Evolutionary conservation across 2,329 filamentous ascomycete species (phyloP).

Genomic region (Aspergillus carbonarius): DNA sequence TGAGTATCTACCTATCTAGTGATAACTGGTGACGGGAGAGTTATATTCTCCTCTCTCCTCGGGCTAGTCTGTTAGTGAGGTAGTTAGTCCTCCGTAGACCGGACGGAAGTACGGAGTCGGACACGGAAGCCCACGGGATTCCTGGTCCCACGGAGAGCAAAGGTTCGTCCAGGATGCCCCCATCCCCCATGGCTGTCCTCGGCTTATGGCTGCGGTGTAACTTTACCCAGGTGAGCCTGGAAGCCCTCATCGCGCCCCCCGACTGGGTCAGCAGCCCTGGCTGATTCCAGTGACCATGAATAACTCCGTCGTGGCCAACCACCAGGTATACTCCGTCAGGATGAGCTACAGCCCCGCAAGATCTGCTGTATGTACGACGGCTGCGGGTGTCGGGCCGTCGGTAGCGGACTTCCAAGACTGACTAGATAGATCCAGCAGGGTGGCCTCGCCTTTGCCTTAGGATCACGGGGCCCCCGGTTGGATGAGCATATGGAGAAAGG

Average conservation of each 20-base stretch:
- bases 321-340: background rate
- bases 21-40: too few relatives aligned
- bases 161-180: background rate
- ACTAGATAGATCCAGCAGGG: background rate
- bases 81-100: too few relatives aligned
- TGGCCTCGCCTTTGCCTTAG: background rate
- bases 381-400: conserved; percentile 27
- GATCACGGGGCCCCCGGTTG: background rate
- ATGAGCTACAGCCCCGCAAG: conserved; percentile 19
- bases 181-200: background rate
- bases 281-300: background rate
- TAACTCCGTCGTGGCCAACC: background rate
- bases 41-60: too few relatives aligned
- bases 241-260: background rate
- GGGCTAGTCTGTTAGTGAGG: background rate
- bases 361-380: conserved; percentile 27
- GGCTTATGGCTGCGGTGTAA: background rate
- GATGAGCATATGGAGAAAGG: background rate
- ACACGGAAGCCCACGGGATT: background rate
- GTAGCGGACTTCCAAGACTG: conserved; percentile 19
- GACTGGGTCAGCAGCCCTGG: background rate
- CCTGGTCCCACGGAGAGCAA: background rate
- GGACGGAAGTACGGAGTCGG: background rate
- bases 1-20: too few relatives aligned
- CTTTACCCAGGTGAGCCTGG: background rate